Evolutionary conservation across 805 yeast species (phyloP).

Genomic region (Brettanomyces nanus): DNA sequence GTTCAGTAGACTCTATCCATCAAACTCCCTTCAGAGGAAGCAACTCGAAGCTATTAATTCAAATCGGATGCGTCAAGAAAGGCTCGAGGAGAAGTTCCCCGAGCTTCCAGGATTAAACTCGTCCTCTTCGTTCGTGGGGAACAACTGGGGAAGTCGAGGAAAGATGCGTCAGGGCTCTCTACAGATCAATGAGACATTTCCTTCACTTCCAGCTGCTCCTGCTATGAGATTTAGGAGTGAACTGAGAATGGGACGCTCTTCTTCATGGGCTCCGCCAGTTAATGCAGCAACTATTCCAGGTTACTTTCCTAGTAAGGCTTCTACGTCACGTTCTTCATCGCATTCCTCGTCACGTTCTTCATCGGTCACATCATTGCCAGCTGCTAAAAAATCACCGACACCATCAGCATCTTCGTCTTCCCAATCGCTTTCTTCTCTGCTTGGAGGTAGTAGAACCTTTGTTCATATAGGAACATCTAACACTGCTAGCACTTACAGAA

Average conservation of each 20-base stretch:
- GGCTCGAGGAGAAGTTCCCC: slow-evolving; percentile 39
- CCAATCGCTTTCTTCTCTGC: not conserved
- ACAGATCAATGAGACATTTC: not conserved
- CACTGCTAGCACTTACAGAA: not conserved
- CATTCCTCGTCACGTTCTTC: not conserved
- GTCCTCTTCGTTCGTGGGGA: slow-evolving; percentile 6
- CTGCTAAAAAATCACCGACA: not conserved
- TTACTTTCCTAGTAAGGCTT: slow-evolving; percentile 5
- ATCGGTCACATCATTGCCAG: too few relatives aligned
- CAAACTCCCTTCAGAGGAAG: slow-evolving; percentile 34
- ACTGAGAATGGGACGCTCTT: slow-evolving; percentile 8
- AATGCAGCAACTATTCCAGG: slow-evolving; percentile 16
- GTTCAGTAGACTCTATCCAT: slow-evolving; percentile 46
- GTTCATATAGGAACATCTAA: not conserved
- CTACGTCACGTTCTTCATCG: not conserved
- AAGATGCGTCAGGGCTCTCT: not conserved
- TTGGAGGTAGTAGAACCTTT: not conserved
- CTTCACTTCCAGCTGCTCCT: slow-evolving; percentile 1
- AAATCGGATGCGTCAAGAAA: slow-evolving; percentile 18
- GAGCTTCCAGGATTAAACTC: slow-evolving; percentile 29
- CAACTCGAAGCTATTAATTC: slow-evolving; percentile 27
- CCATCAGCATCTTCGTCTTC: not conserved
- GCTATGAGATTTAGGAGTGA: not conserved
- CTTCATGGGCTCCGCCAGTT: slow-evolving; percentile 8
- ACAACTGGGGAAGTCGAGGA: slow-evolving; percentile 5